Percentiles rank a stretch among this genome's conserved stretches.
These are phyloP conservation scores for Coemansia sp. DNA, from an alignment of 192 early-diverging fungal species.

Conservation along the genomic window DNA sequence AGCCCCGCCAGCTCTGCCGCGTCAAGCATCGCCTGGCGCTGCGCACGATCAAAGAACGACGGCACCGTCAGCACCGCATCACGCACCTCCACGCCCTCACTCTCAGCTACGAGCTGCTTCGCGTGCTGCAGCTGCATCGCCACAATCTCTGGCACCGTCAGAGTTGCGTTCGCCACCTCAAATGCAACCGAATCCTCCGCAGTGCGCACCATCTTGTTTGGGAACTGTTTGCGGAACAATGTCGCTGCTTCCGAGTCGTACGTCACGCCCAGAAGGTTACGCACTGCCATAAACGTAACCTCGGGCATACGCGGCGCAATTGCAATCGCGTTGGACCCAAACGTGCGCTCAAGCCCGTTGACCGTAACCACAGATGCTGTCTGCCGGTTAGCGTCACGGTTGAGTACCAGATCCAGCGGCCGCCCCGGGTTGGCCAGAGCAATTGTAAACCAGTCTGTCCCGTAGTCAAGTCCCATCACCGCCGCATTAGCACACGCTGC, in stretches of 20 bases:
- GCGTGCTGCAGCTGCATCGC: constrained; percentile 92
- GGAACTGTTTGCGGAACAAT: constrained; percentile 73
- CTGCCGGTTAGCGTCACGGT: constrained; percentile 93
- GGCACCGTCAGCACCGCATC: constrained; percentile 96
- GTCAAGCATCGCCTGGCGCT: constrained; percentile 90
- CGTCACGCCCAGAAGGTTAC: constrained; percentile 75
- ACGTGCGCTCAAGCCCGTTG: constrained; percentile 77
- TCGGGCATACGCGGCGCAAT: constrained; percentile 57
- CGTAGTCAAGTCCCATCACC: constrained; percentile 95
- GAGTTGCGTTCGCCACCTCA: constrained; percentile 54
- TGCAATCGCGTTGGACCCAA: constrained; percentile 79
- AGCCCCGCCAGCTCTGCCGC: constrained; percentile 88
- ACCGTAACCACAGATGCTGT: constrained; percentile 80
- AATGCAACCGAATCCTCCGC: constrained; percentile 65
- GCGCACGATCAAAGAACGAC: constrained; percentile 82
- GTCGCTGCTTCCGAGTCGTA: constrained; percentile 68
- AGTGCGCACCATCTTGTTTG: constrained; percentile 75
- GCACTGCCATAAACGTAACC: constrained; percentile 77
- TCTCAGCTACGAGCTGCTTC: constrained; percentile 74
- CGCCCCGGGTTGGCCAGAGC: constrained; percentile 87
- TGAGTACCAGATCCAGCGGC: constrained; percentile 91
- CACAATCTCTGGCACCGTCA: constrained; percentile 84
- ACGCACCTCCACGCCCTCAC: constrained; percentile 69
- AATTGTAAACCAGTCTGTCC: constrained; percentile 97
- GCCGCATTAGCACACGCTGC: constrained; percentile 50